phyloP scores from a whole-genome alignment of 1,139 yeast species.

The Nadsonia commutata region DNA sequence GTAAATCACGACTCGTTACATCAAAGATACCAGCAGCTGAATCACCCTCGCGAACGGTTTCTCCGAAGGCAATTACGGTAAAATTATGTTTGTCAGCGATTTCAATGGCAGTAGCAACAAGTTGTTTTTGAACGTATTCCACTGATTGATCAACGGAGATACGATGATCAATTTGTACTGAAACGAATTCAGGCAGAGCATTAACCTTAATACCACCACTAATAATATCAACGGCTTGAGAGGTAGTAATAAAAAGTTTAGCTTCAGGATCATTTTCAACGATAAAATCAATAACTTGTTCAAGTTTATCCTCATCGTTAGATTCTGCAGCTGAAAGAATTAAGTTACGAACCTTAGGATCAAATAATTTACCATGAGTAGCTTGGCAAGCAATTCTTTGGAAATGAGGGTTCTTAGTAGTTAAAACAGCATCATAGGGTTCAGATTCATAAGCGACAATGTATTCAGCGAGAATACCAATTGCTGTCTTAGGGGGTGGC shows the following conservation, averaged over 20 bases:
- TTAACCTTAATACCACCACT: constrained; percentile 56
- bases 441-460: constrained; percentile 36
- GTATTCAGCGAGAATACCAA: constrained; percentile 49
- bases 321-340: constrained; percentile 7
- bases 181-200: constrained; percentile 59
- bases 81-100: constrained; percentile 34
- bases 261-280: not conserved
- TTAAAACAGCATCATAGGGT: constrained; percentile 32
- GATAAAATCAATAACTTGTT: constrained; percentile 24
- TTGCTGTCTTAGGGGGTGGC: constrained; percentile 59
- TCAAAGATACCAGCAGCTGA: constrained; percentile 10
- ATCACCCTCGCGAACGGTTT: constrained; percentile 3
- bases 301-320: not conserved
- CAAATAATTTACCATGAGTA: constrained; percentile 21
- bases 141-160: constrained; percentile 38
- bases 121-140: constrained; percentile 27
- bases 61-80: constrained; percentile 29
- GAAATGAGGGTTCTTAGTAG: constrained; percentile 37
- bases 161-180: constrained; percentile 43
- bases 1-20: constrained; percentile 18
- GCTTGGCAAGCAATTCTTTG: constrained; percentile 35
- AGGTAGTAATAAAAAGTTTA: constrained; percentile 33
- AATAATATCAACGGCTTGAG: constrained; percentile 56
- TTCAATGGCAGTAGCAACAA: constrained; percentile 24
- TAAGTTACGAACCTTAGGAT: constrained; percentile 8